Conservation (phyloP, 192 early-diverging fungal genomes). For the Fimicolochytrium jonesii region DNA sequence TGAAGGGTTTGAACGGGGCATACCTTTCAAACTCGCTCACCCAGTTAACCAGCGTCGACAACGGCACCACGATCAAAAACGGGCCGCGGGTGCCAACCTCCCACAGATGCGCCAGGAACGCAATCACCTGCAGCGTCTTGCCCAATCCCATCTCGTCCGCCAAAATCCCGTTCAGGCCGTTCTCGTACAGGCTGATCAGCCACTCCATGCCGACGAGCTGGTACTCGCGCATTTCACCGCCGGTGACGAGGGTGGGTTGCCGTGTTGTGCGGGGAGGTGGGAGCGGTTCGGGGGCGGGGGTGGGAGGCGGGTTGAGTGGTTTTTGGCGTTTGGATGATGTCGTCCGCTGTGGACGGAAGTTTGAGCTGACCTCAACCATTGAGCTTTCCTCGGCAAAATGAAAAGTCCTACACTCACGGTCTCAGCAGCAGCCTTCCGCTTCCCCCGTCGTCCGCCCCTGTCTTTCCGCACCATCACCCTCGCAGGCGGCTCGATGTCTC, state of each 20-base stretch:
- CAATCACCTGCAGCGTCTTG: constrained; percentile 93
- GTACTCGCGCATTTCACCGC: constrained; percentile 73
- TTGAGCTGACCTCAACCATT: no score
- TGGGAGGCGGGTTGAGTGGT: no score
- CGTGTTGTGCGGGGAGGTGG: no score
- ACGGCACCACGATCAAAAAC: constrained; percentile 82
- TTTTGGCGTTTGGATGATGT: no score
- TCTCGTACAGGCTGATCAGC: constrained; percentile 91
- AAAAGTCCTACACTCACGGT: no score
- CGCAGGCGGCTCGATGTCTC: no score
- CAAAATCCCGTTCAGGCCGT: constrained; percentile 93
- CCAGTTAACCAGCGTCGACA: constrained; percentile 92
- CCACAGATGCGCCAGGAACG: constrained; percentile 77
- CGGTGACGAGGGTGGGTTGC: constrained; percentile 34
- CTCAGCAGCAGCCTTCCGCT: no score
- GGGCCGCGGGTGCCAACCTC: constrained; percentile 80
- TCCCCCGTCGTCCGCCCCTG: no score
- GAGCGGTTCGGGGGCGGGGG: no score
- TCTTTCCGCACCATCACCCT: no score
- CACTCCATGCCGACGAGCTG: constrained; percentile 95
- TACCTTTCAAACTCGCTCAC: constrained; percentile 81
- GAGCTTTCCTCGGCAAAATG: no score
- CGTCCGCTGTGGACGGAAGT: no score
- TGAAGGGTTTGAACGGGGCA: neutral
- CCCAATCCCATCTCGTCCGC: constrained; percentile 96